Conservation (phyloP, 495 filamentous ascomycete genomes). For the Bacidia rubella region DNA sequence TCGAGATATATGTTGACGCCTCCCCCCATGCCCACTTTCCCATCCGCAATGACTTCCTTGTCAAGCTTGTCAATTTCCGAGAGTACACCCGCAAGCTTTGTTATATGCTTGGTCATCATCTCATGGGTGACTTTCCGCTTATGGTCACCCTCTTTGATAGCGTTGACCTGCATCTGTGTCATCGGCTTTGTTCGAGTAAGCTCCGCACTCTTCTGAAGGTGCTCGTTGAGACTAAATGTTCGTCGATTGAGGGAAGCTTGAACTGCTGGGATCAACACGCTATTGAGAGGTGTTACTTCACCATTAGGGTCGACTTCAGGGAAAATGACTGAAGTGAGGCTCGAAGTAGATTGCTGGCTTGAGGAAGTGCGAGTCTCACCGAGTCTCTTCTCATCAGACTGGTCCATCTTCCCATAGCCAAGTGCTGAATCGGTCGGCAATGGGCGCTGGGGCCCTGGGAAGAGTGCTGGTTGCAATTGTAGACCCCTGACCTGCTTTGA, state of each 20-base stretch:
- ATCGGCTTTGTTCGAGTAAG: slow-evolving; percentile 1
- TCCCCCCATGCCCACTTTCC: slow-evolving; percentile 77
- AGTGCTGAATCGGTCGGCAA: not conserved
- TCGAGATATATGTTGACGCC: slow-evolving; percentile 79
- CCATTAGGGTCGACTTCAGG: slow-evolving; percentile 11
- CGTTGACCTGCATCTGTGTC: slow-evolving; percentile 1
- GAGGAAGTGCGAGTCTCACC: not conserved
- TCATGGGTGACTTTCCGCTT: slow-evolving; percentile 66
- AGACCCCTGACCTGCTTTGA: not conserved
- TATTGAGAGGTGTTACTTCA: slow-evolving; percentile 50
- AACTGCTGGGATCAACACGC: slow-evolving; percentile 82
- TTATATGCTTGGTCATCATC: slow-evolving; percentile 61
- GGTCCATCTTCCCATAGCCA: not conserved
- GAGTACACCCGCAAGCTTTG: slow-evolving; percentile 62
- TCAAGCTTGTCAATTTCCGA: slow-evolving; percentile 81
- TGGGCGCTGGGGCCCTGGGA: not conserved
- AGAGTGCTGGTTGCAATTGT: not conserved
- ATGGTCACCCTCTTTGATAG: slow-evolving; percentile 19
- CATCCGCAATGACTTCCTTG: slow-evolving; percentile 36
- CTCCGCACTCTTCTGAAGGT: slow-evolving; percentile 3
- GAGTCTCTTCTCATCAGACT: not conserved
- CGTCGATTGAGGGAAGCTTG: slow-evolving; percentile 77
- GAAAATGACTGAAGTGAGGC: slow-evolving; percentile 6
- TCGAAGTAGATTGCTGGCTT: not conserved
- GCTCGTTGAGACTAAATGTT: slow-evolving; percentile 22